phyloP scores from a whole-genome alignment of 495 filamentous ascomycete species.

The Talaromyces trachyspermus region DNA sequence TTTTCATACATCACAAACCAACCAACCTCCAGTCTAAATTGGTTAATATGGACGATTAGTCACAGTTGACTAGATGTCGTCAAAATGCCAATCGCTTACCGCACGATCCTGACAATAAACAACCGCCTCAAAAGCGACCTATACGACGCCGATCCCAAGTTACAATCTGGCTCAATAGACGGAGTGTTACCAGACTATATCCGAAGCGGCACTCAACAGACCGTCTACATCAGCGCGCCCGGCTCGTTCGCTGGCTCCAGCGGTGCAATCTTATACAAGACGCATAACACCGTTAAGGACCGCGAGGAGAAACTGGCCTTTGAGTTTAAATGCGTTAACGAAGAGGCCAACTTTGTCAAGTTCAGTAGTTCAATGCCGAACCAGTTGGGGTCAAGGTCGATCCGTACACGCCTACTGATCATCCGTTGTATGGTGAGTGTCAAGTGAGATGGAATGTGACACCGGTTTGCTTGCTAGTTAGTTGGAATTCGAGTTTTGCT shows the following conservation, averaged over 20 bases:
- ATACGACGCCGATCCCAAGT: constrained; percentile 4
- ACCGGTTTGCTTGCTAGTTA: too few species aligned
- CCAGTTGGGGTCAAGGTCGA: constrained; percentile 2
- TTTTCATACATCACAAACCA: too few species aligned
- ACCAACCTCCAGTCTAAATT: too few species aligned
- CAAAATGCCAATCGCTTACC: constrained; percentile 7
- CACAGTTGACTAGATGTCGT: too few species aligned
- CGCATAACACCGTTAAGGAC: not conserved
- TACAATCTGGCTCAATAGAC: not conserved
- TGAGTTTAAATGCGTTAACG: constrained; percentile 6
- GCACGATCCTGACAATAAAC: constrained; percentile 7
- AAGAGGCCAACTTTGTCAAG: constrained; percentile 4
- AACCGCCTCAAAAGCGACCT: constrained; percentile 3
- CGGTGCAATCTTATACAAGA: not conserved
- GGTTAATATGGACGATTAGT: too few species aligned
- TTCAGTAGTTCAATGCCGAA: constrained; percentile 8
- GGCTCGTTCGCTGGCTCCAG: constrained; percentile 6
- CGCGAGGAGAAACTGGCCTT: constrained; percentile 6
- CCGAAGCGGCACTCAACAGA: not conserved
- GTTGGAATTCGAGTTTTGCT: not conserved
- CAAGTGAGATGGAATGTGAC: not conserved
- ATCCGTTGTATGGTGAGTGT: constrained; percentile 7
- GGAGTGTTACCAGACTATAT: constrained; percentile 6
- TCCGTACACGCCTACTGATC: constrained; percentile 5
- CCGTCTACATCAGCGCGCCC: constrained; percentile 1